Evolutionary conservation across 805 yeast genomes (phyloP).

Genomic region (Candida ipomoeae): DNA sequence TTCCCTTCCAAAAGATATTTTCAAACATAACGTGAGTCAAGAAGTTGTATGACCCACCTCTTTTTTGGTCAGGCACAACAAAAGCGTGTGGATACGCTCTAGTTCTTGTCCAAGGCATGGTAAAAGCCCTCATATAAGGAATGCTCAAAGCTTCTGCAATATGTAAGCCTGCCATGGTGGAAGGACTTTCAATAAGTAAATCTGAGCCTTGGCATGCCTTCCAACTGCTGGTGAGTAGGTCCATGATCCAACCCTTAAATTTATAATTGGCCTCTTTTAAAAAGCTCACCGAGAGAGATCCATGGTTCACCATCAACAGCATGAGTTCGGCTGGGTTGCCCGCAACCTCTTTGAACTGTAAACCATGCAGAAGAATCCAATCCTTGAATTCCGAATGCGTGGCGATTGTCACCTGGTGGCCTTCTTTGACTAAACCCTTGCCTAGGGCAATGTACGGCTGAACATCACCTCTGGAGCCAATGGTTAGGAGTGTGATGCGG

Average conservation of each 20-base stretch:
- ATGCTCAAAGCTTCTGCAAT: conserved; percentile 88
- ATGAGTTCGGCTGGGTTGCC: conserved; percentile 92
- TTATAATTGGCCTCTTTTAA: conserved; percentile 76
- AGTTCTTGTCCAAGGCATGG: conserved; percentile 98
- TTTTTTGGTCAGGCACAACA: conserved; percentile 86
- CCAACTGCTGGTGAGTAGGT: conserved; percentile 73
- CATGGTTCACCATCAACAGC: conserved; percentile 90
- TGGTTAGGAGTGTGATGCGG: conserved; percentile 70
- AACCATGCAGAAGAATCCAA: conserved; percentile 67
- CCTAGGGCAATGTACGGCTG: conserved; percentile 95
- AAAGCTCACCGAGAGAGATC: conserved; percentile 77
- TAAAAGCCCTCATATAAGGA: conserved; percentile 91
- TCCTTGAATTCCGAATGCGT: conserved; percentile 78
- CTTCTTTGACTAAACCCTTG: conserved; percentile 70
- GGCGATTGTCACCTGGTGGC: conserved; percentile 80
- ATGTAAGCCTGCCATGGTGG: conserved; percentile 93
- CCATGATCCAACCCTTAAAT: conserved; percentile 80
- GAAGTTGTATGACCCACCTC: conserved; percentile 90
- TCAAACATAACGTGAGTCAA: conserved; percentile 92
- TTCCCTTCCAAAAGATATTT: conserved; percentile 90
- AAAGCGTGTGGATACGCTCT: conserved; percentile 96
- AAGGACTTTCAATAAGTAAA: conserved; percentile 88
- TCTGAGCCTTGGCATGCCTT: conserved; percentile 80
- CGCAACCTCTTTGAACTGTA: conserved; percentile 71
- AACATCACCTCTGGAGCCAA: conserved; percentile 95